phyloP scores from a whole-genome alignment of 78 protist species.

The Dictyostelium intermedium region DNA sequence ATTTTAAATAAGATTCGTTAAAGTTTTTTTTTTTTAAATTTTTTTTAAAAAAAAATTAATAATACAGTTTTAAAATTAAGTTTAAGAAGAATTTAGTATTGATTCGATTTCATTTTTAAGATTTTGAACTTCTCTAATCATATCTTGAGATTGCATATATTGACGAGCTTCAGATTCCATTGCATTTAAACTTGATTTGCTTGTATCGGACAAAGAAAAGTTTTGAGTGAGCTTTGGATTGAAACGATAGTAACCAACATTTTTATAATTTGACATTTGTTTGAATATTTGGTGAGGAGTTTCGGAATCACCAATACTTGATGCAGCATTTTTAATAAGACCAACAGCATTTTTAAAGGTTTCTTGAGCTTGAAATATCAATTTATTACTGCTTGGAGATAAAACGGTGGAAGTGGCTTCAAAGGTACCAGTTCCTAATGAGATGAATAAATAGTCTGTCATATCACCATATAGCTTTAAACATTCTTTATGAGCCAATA shows the following conservation, averaged over 20 bases:
- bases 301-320: constrained; percentile 2
- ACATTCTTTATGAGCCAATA: constrained; percentile 26
- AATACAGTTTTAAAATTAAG: not conserved
- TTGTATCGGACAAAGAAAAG: not conserved
- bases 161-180: not conserved
- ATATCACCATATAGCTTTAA: not conserved
- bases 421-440: constrained; percentile 30
- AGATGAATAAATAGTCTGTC: not conserved
- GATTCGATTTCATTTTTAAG: constrained; percentile 13
- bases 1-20: too few species aligned
- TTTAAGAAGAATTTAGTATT: not conserved
- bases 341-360: not conserved
- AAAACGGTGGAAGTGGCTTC: not conserved
- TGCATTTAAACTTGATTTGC: not conserved
- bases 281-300: constrained; percentile 13
- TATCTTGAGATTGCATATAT: not conserved
- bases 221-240: not conserved
- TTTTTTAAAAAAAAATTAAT: not conserved
- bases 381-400: too few species aligned
- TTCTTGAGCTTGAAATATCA: not conserved
- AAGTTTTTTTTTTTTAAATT: not conserved
- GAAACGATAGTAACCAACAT: not conserved
- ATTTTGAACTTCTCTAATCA: not conserved
- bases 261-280: not conserved
- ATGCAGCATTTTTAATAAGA: not conserved